A percentile compares a stretch with the other conserved stretches of the same genome.
Conservation (phyloP, 2,329 filamentous ascomycete species). For the Fusarium sp. region DNA sequence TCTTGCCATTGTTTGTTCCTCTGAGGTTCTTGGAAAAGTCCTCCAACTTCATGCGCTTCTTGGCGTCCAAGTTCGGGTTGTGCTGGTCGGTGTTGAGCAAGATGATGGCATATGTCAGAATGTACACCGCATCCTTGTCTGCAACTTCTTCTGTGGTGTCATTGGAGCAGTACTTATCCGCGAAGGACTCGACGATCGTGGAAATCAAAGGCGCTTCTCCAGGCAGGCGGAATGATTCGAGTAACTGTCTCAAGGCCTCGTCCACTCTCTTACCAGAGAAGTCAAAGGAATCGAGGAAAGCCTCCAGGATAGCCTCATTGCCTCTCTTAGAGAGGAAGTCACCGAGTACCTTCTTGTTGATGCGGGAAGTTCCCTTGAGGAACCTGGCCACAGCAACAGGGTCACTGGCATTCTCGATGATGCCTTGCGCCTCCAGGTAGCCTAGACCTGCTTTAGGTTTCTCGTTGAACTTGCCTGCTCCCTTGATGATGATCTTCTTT, state of each 20-base stretch:
- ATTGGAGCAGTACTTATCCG: slow-evolving; percentile 83
- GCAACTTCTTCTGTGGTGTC: slow-evolving; percentile 79
- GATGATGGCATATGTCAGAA: slow-evolving; percentile 95
- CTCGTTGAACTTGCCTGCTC: slow-evolving; percentile 93
- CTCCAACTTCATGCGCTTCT: slow-evolving; percentile 84
- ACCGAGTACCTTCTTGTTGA: slow-evolving; percentile 91
- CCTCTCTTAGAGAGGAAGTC: slow-evolving; percentile 93
- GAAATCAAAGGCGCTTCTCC: slow-evolving; percentile 95
- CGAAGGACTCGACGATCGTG: slow-evolving; percentile 88
- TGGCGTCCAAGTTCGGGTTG: slow-evolving; percentile 85
- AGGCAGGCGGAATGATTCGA: slow-evolving; percentile 92
- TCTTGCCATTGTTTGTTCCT: slow-evolving; percentile 85
- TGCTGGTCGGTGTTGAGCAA: slow-evolving; percentile 98
- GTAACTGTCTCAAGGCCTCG: slow-evolving; percentile 86
- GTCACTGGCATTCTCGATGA: slow-evolving; percentile 82
- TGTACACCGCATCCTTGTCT: slow-evolving; percentile 88
- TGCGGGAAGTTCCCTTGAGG: slow-evolving; percentile 84
- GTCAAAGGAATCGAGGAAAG: slow-evolving; percentile 89
- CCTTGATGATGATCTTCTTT: slow-evolving; percentile 91
- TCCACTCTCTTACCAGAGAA: slow-evolving; percentile 89
- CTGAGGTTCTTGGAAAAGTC: slow-evolving; percentile 92
- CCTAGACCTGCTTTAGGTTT: slow-evolving; percentile 90
- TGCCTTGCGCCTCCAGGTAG: slow-evolving; percentile 85
- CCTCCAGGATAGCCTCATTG: slow-evolving; percentile 86
- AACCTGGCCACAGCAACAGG: slow-evolving; percentile 87